Evolutionary conservation across 768 basidiomycete genomes (phyloP).

Genomic region (Amanita brunnescens): DNA sequence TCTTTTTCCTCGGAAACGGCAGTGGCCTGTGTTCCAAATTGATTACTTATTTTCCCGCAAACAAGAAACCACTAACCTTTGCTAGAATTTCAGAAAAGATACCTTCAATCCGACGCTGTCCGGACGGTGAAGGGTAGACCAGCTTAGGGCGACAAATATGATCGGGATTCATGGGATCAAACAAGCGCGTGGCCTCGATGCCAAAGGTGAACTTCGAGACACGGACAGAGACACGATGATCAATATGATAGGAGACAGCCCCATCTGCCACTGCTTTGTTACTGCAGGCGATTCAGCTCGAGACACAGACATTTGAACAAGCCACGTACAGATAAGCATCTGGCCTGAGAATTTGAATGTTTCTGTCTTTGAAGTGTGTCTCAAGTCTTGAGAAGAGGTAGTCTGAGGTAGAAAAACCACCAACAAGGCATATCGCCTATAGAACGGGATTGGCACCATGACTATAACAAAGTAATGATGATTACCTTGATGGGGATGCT

Average conservation of each 20-base stretch:
- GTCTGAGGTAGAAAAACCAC: constrained; percentile 44
- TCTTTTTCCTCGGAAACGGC: constrained; percentile 16
- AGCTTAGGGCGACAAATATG: background rate
- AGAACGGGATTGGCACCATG: background rate
- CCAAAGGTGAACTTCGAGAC: constrained; percentile 17
- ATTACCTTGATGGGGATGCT: background rate
- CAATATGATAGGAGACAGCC: constrained; percentile 17
- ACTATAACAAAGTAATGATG: background rate
- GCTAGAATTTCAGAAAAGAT: constrained; percentile 10
- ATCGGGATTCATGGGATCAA: background rate
- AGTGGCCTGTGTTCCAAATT: constrained; percentile 12
- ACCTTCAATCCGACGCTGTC: background rate
- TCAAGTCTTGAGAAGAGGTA: constrained; percentile 37
- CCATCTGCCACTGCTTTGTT: constrained; percentile 20
- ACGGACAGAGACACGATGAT: constrained; percentile 14
- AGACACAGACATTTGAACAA: too few relatives aligned
- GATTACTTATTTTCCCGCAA: background rate
- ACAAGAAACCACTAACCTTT: background rate
- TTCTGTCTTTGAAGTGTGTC: constrained; percentile 22
- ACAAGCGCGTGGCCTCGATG: constrained; percentile 1
- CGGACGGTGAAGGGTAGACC: background rate
- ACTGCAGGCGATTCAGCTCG: constrained; percentile 3
- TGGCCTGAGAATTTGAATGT: constrained; percentile 31
- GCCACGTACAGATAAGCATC: constrained; percentile 37
- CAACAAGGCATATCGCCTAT: constrained; percentile 39